These are phyloP conservation scores for Rhodotorula sp. DNA, from an alignment of 1,284 basidiomycete species.

Conservation along the genomic window DNA sequence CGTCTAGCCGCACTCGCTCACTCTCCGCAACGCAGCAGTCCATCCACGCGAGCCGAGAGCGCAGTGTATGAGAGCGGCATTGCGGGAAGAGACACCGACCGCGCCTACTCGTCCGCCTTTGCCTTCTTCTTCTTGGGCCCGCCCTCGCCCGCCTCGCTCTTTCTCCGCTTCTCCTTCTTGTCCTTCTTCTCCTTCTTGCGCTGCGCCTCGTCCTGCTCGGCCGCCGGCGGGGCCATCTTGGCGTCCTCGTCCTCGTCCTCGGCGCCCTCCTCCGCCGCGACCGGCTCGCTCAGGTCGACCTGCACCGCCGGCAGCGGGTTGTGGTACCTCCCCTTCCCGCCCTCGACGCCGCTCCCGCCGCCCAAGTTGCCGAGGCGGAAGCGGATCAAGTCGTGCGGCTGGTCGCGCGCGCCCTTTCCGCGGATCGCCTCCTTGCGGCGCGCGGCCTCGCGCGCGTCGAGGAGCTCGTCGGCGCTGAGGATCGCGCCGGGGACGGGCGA, in stretches of 20 bases:
- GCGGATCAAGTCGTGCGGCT: slow-evolving; percentile 31
- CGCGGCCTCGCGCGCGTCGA: slow-evolving; percentile 3
- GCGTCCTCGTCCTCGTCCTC: slow-evolving; percentile 1
- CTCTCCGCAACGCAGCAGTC: no score
- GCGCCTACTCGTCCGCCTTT: slow-evolving; percentile 7
- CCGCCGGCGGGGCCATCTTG: neutral
- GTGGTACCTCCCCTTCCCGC: slow-evolving; percentile 14
- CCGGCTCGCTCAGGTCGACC: no score
- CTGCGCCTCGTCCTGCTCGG: slow-evolving; percentile 9
- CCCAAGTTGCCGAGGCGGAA: slow-evolving; percentile 17
- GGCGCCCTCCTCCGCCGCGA: neutral
- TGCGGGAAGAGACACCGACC: neutral
- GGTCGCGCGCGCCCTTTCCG: slow-evolving; percentile 4
- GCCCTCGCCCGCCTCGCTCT: slow-evolving; percentile 42
- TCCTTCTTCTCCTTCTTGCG: slow-evolving; percentile 50
- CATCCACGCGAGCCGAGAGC: neutral
- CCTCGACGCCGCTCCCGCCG: slow-evolving; percentile 13
- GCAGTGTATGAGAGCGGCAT: neutral
- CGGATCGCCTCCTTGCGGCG: slow-evolving; percentile 17
- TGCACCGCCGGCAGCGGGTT: slow-evolving; percentile 4
- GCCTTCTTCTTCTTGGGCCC: slow-evolving; percentile 53
- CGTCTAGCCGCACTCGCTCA: neutral
- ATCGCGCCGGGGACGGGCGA: slow-evolving; percentile 40
- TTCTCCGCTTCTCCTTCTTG: slow-evolving; percentile 45
- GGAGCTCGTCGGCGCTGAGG: slow-evolving; percentile 32